Conservation (phyloP, 768 basidiomycete genomes). For the Suillus lakei region DNA sequence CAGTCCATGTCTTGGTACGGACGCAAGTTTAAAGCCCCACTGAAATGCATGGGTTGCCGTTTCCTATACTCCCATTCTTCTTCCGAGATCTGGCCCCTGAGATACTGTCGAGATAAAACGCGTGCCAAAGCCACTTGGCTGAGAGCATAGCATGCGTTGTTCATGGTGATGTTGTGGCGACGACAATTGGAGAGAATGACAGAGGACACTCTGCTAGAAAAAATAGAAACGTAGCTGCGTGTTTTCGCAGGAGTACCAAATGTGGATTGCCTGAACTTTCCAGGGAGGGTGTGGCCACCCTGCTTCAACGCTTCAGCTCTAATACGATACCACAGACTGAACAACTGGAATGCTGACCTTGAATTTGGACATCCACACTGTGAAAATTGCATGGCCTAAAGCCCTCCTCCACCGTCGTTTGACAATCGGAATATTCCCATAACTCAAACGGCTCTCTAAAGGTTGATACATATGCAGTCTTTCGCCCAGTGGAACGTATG, state of each 20-base stretch:
- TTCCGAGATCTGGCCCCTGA: slow-evolving; percentile 48
- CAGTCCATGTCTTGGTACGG: slow-evolving; percentile 51
- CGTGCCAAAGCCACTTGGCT: slow-evolving; percentile 56
- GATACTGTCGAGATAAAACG: slow-evolving; percentile 47
- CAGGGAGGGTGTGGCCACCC: slow-evolving; percentile 61
- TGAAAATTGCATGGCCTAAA: slow-evolving; percentile 42
- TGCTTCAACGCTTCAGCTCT: slow-evolving; percentile 23
- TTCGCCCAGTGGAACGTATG: slow-evolving; percentile 31
- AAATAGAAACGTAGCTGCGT: slow-evolving; percentile 22
- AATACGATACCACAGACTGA: not conserved
- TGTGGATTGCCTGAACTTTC: slow-evolving; percentile 41
- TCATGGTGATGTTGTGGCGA: slow-evolving; percentile 48
- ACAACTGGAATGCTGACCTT: slow-evolving; percentile 32
- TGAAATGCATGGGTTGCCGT: slow-evolving; percentile 52
- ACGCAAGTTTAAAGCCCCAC: slow-evolving; percentile 55
- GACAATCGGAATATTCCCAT: slow-evolving; percentile 35
- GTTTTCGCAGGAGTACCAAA: slow-evolving; percentile 46
- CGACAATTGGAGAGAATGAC: slow-evolving; percentile 44
- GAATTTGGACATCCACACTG: slow-evolving; percentile 36
- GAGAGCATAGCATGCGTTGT: slow-evolving; percentile 51
- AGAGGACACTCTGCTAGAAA: slow-evolving; percentile 35
- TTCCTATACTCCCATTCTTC: slow-evolving; percentile 57
- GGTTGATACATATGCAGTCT: slow-evolving; percentile 47
- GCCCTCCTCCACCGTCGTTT: slow-evolving; percentile 51
- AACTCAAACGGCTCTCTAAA: slow-evolving; percentile 43